Evolutionary conservation across 2,329 filamentous ascomycete genomes (phyloP).

Genomic region (Colletotrichum graminicola): DNA sequence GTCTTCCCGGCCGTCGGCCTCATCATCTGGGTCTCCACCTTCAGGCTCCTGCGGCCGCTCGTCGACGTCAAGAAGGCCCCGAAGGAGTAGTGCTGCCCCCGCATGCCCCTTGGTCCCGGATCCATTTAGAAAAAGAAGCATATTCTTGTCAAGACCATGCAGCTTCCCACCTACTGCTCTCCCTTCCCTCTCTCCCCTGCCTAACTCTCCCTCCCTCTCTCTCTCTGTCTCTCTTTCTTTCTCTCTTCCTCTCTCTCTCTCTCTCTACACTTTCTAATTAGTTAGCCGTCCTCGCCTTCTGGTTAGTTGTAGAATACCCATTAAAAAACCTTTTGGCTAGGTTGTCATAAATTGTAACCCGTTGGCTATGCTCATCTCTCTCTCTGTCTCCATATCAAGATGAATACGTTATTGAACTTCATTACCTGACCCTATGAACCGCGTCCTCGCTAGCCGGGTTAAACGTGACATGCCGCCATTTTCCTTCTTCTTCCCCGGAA

Average conservation of each 20-base stretch:
- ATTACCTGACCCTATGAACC: neutral
- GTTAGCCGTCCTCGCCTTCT: neutral
- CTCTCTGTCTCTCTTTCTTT: neutral
- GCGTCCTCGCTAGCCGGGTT: neutral
- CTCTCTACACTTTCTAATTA: neutral
- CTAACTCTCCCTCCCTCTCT: neutral
- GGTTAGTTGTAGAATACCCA: conserved; percentile 1
- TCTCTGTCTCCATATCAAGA: neutral
- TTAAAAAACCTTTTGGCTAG: neutral
- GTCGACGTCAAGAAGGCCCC: neutral
- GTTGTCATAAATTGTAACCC: neutral
- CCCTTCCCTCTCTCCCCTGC: too few relatives aligned
- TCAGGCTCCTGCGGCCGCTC: neutral
- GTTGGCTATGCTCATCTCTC: neutral
- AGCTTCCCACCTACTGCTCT: too few relatives aligned
- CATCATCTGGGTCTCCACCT: neutral
- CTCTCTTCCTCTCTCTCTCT: too few relatives aligned
- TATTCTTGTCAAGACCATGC: neutral
- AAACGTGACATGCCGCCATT: neutral
- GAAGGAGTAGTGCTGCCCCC: neutral
- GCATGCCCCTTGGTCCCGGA: too few relatives aligned
- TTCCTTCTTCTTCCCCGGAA: too few relatives aligned
- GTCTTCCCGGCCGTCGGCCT: neutral
- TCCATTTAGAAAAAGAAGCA: neutral
- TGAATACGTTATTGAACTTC: neutral